Percentiles rank a stretch among this genome's conserved stretches.
Evolutionary conservation across 306 rosid species (phyloP).

Genomic region (Medicago lupulina): DNA sequence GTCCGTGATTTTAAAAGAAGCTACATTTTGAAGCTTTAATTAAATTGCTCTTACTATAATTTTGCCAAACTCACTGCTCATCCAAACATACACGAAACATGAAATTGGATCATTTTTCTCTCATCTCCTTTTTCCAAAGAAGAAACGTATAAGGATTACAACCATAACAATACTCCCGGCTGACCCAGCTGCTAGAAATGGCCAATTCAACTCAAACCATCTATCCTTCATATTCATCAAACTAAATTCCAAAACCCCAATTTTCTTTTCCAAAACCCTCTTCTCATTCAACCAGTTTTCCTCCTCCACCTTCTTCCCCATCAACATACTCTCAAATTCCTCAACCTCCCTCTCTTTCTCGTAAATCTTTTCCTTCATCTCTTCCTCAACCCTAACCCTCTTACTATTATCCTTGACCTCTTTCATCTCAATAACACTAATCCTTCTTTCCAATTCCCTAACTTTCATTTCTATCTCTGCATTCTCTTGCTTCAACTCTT

Average conservation of each 20-base stretch:
- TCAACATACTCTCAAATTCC: constrained; percentile 47
- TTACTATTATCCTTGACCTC: constrained; percentile 75
- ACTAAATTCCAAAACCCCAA: constrained; percentile 49
- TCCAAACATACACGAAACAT: background rate
- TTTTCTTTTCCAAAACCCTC: constrained; percentile 50
- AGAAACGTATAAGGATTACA: constrained; percentile 42
- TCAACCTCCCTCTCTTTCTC: constrained; percentile 64
- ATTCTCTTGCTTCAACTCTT: constrained; percentile 49
- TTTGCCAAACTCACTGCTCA: no score
- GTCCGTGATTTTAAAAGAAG: no score
- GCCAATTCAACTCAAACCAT: constrained; percentile 51
- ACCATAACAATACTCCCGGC: constrained; percentile 54
- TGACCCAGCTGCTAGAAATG: constrained; percentile 58
- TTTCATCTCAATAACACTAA: constrained; percentile 60
- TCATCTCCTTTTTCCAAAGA: constrained; percentile 47
- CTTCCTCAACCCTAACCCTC: constrained; percentile 67
- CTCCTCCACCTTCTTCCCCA: constrained; percentile 39
- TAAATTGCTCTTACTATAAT: no score
- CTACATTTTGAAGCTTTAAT: no score
- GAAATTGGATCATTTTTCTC: background rate
- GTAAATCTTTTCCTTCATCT: constrained; percentile 60
- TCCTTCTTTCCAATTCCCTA: constrained; percentile 74
- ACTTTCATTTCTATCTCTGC: constrained; percentile 64
- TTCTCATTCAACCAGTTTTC: constrained; percentile 54
- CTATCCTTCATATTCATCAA: constrained; percentile 39